Conservation (phyloP, 2,329 filamentous ascomycete genomes). For the Sarocladiaceae sp. region DNA sequence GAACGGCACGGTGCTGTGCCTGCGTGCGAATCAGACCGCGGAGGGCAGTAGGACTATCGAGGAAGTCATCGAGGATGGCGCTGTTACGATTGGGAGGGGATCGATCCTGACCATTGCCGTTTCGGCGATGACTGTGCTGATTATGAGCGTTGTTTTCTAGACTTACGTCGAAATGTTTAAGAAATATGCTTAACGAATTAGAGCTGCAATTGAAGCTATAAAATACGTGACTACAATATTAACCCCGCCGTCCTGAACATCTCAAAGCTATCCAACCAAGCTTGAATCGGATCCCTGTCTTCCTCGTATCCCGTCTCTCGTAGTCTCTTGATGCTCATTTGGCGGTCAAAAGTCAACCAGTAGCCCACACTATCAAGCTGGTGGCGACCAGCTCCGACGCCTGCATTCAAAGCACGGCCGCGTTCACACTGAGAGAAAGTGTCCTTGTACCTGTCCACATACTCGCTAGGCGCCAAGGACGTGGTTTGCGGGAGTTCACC, state of each 20-base stretch:
- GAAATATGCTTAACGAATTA: too few species aligned
- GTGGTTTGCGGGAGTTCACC: not conserved
- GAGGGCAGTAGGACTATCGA: not conserved
- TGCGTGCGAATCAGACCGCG: not conserved
- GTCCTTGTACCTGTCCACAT: slow-evolving; percentile 23
- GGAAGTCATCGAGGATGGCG: not conserved
- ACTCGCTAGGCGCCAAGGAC: slow-evolving; percentile 22
- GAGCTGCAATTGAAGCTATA: too few species aligned
- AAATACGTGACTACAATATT: slow-evolving; percentile 32
- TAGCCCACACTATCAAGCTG: slow-evolving; percentile 40
- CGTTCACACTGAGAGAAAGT: slow-evolving; percentile 23
- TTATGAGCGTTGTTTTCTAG: too few species aligned
- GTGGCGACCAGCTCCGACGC: slow-evolving; percentile 30
- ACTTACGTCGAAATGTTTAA: too few species aligned
- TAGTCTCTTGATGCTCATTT: slow-evolving; percentile 37
- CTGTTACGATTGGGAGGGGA: not conserved
- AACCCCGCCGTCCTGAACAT: slow-evolving; percentile 36
- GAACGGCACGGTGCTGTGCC: not conserved
- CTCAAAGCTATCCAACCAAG: slow-evolving; percentile 39
- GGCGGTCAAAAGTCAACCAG: slow-evolving; percentile 44
- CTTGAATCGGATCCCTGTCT: slow-evolving; percentile 30
- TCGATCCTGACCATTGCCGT: too few species aligned
- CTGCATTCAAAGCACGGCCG: slow-evolving; percentile 21
- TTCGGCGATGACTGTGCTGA: too few species aligned
- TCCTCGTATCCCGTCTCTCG: slow-evolving; percentile 33